Percentiles rank a stretch among this genome's conserved stretches.
Evolutionary conservation across 108 stramenopile species (phyloP).

Genomic region (Cyclotella cryptica): DNA sequence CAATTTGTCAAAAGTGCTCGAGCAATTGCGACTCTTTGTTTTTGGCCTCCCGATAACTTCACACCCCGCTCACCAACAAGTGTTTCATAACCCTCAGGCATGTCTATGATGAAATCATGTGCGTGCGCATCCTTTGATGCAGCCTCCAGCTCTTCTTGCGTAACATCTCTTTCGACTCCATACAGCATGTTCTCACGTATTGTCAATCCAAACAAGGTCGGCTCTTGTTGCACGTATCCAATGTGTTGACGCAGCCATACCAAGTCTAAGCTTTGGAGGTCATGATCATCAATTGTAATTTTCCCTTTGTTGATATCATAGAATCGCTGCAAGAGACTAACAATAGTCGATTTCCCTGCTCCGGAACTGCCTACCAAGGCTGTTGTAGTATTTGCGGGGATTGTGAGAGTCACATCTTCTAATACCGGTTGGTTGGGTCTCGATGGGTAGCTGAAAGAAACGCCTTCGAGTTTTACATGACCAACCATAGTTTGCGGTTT

Average conservation of each 20-base stretch:
- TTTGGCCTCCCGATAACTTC: constrained; percentile 90
- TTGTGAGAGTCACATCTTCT: constrained; percentile 47
- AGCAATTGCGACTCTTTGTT: constrained; percentile 92
- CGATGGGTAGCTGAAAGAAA: constrained; percentile 86
- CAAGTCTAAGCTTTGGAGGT: constrained; percentile 69
- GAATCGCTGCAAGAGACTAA: constrained; percentile 81
- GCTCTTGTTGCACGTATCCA: constrained; percentile 90
- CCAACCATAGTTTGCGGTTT: constrained; percentile 45
- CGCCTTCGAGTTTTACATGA: constrained; percentile 58
- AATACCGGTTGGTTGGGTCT: constrained; percentile 71
- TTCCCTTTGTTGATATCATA: constrained; percentile 74
- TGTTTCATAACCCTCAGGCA: constrained; percentile 79
- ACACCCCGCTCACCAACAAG: constrained; percentile 74
- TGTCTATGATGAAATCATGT: constrained; percentile 72
- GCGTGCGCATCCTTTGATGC: constrained; percentile 84
- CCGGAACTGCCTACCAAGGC: constrained; percentile 88
- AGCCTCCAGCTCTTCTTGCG: constrained; percentile 62
- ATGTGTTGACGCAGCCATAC: constrained; percentile 70
- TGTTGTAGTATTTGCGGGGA: constrained; percentile 57
- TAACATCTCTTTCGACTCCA: constrained; percentile 60
- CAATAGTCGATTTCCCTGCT: constrained; percentile 81
- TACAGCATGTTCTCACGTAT: constrained; percentile 86
- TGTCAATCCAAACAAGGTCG: constrained; percentile 76
- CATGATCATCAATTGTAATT: constrained; percentile 79
- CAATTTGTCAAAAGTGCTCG: constrained; percentile 71